Percentiles rank a stretch among this genome's conserved stretches.
These are phyloP conservation scores for Neocucurbitaria cava DNA, from an alignment of 2,329 filamentous ascomycete species.

Conservation along the genomic window DNA sequence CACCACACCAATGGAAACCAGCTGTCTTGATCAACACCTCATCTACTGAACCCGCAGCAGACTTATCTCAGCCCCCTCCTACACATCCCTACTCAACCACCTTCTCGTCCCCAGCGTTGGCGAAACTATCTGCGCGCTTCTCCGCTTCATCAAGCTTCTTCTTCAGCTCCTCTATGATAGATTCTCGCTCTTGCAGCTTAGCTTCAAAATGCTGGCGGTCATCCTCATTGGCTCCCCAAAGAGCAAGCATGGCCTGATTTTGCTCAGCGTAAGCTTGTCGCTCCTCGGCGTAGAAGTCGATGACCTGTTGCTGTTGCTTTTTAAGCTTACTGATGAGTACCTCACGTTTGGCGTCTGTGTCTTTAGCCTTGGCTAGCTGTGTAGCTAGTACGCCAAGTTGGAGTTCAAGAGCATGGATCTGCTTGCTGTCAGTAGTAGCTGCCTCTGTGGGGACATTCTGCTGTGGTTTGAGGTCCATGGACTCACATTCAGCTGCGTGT, in stretches of 20 bases:
- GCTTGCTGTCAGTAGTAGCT: too few relatives aligned
- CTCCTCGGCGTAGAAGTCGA: neutral
- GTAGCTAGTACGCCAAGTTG: neutral
- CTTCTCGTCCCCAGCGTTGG: too few relatives aligned
- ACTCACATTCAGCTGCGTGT: neutral
- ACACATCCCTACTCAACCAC: too few relatives aligned
- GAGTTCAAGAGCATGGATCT: neutral
- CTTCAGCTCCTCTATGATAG: neutral
- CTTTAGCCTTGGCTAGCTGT: neutral
- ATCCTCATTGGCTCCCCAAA: neutral
- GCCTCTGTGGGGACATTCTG: neutral
- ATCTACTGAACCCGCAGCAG: too few relatives aligned
- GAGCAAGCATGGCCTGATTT: neutral
- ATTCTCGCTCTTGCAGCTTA: neutral
- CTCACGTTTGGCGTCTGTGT: neutral
- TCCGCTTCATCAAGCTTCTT: neutral
- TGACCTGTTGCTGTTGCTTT: neutral
- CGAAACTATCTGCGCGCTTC: neutral
- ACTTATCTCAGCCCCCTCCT: too few relatives aligned
- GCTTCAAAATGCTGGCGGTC: neutral
- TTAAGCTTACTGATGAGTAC: neutral
- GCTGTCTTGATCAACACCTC: too few relatives aligned
- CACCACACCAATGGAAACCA: too few relatives aligned
- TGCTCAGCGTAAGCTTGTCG: neutral
- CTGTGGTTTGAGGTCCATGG: neutral